These are phyloP conservation scores for Cornus kousa DNA, from an alignment of 148 eudicot genomes.

Conservation along the genomic window DNA sequence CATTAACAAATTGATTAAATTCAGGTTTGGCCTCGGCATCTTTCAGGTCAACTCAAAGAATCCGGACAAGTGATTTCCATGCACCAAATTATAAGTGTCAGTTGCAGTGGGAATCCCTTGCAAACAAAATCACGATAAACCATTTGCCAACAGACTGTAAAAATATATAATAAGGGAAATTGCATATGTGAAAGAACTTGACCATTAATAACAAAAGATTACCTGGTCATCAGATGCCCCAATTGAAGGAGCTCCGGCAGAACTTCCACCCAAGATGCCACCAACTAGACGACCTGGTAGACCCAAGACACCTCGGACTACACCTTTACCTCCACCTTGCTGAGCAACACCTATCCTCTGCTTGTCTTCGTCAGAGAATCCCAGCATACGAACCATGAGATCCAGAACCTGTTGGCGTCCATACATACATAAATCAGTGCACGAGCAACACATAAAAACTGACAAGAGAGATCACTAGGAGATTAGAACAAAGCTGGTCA, in stretches of 20 bases:
- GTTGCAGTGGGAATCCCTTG: no score
- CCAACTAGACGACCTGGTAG: conserved; percentile 97
- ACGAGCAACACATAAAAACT: conserved; percentile 9
- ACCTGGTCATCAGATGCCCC: conserved; percentile 78
- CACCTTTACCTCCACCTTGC: conserved; percentile 92
- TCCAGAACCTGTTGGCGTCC: conserved; percentile 77
- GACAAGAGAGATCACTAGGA: no score
- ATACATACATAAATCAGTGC: conserved; percentile 8
- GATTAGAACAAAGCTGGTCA: no score
- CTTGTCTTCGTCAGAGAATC: conserved; percentile 96
- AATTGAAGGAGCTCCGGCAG: conserved; percentile 47
- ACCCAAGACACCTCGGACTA: conserved; percentile 93
- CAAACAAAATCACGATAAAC: no score
- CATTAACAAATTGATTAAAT: no score
- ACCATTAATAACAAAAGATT: background rate
- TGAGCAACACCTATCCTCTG: conserved; percentile 93
- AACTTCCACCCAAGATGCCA: conserved; percentile 78
- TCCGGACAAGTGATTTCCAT: no score
- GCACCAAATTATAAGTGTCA: background rate
- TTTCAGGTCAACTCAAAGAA: no score
- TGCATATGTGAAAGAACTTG: background rate
- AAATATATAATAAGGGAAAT: background rate
- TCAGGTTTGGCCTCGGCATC: no score
- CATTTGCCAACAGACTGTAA: background rate
- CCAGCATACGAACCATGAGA: conserved; percentile 98